Conservation (phyloP, 2,329 filamentous ascomycete species). For the Whalleya microplaca region DNA sequence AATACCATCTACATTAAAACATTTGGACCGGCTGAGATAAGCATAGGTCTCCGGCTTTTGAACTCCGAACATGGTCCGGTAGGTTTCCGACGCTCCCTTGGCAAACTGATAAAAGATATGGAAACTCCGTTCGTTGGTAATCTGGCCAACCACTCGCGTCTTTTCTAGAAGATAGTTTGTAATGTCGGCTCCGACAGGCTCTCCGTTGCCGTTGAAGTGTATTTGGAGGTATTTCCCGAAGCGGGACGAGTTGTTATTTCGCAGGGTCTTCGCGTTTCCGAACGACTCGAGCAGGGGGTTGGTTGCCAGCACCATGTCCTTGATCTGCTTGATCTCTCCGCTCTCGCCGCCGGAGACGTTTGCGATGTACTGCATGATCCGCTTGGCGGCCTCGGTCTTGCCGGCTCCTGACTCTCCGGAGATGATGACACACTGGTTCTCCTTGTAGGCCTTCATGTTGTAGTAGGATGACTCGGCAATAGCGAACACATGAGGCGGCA, state of each 20-base stretch:
- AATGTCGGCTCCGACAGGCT: slow-evolving; percentile 95
- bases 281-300: slow-evolving; percentile 97
- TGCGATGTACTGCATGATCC: slow-evolving; percentile 99
- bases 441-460: slow-evolving; percentile 99
- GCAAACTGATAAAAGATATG: slow-evolving; percentile 99
- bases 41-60: slow-evolving; percentile 91
- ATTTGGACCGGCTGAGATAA: slow-evolving; percentile 94
- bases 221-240: slow-evolving; percentile 99
- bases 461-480: slow-evolving; percentile 97
- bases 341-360: slow-evolving; percentile 87
- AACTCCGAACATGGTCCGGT: slow-evolving; percentile 85
- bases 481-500: slow-evolving; percentile 94
- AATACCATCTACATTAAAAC: slow-evolving; percentile 90
- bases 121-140: slow-evolving; percentile 94
- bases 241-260: slow-evolving; percentile 98
- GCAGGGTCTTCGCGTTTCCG: slow-evolving; percentile 94
- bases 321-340: slow-evolving; percentile 91
- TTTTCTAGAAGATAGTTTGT: slow-evolving; percentile 98
- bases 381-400: slow-evolving; percentile 98
- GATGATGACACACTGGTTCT: slow-evolving; percentile 99
- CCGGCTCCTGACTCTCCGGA: slow-evolving; percentile 97
- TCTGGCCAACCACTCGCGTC: slow-evolving; percentile 92
- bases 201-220: slow-evolving; percentile 88
- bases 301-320: slow-evolving; percentile 98
- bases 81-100: slow-evolving; percentile 86